Evolutionary conservation across 2,329 filamentous ascomycete genomes (phyloP).

Genomic region (Cladosporium velox): DNA sequence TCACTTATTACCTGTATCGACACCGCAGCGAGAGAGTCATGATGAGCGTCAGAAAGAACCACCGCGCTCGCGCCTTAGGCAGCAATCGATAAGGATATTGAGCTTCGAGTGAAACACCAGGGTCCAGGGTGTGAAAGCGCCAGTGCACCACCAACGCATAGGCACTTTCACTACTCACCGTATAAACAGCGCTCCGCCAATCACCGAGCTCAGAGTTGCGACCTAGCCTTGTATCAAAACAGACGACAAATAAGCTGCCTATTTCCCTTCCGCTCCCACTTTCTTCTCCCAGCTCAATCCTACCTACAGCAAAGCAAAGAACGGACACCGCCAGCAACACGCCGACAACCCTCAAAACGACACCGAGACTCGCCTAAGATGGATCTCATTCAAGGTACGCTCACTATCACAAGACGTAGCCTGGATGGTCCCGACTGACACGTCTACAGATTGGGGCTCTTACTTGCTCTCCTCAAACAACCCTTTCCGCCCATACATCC

Average conservation of each 20-base stretch:
- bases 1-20: neutral
- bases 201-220: neutral
- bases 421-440: conserved; percentile 18
- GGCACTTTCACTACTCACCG: neutral
- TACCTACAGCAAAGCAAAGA: neutral
- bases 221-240: neutral
- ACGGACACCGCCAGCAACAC: neutral
- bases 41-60: neutral
- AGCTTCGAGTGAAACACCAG: neutral
- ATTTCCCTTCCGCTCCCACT: neutral
- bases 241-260: neutral
- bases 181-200: neutral
- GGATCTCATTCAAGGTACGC: conserved; percentile 36
- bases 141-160: neutral
- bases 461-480: conserved; percentile 32
- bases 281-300: neutral
- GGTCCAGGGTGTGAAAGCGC: neutral
- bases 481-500: conserved; percentile 24
- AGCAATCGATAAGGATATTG: conserved; percentile 8
- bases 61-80: neutral
- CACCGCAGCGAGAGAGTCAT: conserved; percentile 17
- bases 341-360: neutral
- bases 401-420: neutral
- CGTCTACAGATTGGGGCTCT: conserved; percentile 36
- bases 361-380: conserved; percentile 23